Base-by-base conservation (phyloP, 2,329 filamentous ascomycete species). In the Purpureocillium takamizusanense region DNA sequence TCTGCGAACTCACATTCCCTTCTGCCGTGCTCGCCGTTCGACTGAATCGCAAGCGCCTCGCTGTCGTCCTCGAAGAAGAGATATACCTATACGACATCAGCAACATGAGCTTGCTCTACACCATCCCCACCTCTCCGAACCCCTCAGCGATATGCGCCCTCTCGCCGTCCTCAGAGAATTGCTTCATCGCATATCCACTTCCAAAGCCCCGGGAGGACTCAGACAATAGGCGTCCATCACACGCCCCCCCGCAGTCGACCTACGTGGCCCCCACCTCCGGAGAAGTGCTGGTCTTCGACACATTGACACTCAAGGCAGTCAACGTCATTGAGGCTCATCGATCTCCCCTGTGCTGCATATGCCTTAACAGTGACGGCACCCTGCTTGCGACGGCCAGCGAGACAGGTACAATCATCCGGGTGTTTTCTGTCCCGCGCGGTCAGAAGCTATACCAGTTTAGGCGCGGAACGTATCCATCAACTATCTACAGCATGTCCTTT, bases 31-130 rank as follows among this genome's bases (percentile, higher is more conserved):
- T 97, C 31, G 89, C 90, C 15, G 87, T 98, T 42, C 85, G 89
- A 47, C 70, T 98, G 53, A 98, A 98, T 61, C 78, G 92, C 49
- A 97, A 95, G 62, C 81, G 92, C 29, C 74, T 98, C 18, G 87
- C 92, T 11, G 89, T 98, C 25, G 82, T 97, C 12, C 74, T 97
- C 40, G 92, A 98, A 59, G 88, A 95, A 52, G 85, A 95, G 58
- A 94, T 97, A 45, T 98, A 97, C 63, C 75, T 98, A 35, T 98
- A 98, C 67, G 92, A 98, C 60, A 97, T 98, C 48, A 88, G 89
- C 63, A 97, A 95, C 57, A 97, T 98, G 90, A 90, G 85, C 53
- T 77, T 97, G 42, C 72, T 97, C 31, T 84, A 88, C 60, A 94
- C 87, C 6, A 94, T 97, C 47, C 80, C 88, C 42, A 97, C 90